Evolutionary conservation across 345 rosid species (phyloP), one percentile per base, ranked within the genome.

Genomic region (Lumnitzera racemosa): DNA sequence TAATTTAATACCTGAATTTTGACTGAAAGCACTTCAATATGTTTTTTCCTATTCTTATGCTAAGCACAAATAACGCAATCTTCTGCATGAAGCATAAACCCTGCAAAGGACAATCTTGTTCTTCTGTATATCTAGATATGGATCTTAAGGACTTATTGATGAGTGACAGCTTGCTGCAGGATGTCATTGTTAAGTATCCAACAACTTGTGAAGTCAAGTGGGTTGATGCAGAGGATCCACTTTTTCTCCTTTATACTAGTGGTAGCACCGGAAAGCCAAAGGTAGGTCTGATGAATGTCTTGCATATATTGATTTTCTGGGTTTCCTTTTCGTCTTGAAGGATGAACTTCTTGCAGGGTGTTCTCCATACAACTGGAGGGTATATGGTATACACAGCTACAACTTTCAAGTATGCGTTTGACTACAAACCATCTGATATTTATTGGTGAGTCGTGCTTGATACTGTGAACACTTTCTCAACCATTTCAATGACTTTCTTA

Each of bases 211-310:
- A 76, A 20, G 89, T 90, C 53, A 96, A 88, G 83, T 94, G 99
- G 99, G 89, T 90, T 78, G 99, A 94, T 81, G 97, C 99, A 2
- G 99, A 92, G 83, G 97, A 89, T 85, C 91, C 98, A 49, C 76
- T 88, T 62, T 94, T 90, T 74, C 83, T 94, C 66, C 86, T 94
- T 54, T 94, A 94, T 71, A 94, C 99, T 46, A 94, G 99, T 64
- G 99, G 99, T 67, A 94, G 99, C 80, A 94, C 99, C 0, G 99
- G 99, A 63, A 94, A 94, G 74, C 99, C 99, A 46, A 94, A 94
- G 99, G 99, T 87, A 70, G 36, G 1, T 67, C 47, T 46, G 52
- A 53, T 61, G 55, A 23, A 49, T 56, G 8, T 31, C 62, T 63
- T 24, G 55, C 58, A 46, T 15, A 31, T 47, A 58, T 36, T 36